Evolutionary conservation across 2,329 filamentous ascomycete genomes (phyloP).

Genomic region (Microsporum ferrugineum): DNA sequence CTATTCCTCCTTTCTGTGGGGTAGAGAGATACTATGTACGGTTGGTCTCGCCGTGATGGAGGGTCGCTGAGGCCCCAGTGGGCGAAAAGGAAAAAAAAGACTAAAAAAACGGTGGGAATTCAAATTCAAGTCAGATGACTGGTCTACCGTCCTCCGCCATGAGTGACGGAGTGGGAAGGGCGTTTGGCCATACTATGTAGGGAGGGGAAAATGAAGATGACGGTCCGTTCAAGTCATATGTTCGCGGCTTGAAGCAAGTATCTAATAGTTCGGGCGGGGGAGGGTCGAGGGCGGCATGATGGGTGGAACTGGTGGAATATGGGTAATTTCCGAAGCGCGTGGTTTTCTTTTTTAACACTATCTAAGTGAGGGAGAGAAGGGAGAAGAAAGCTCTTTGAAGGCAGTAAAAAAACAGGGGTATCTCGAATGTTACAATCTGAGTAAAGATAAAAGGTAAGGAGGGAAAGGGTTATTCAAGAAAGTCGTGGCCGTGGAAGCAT

Average conservation of each 20-base stretch:
- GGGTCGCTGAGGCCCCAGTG: background rate
- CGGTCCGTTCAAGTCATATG: background rate
- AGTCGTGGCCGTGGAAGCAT: background rate
- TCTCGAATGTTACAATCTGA: conserved; percentile 2
- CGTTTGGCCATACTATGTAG: background rate
- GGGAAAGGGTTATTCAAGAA: background rate
- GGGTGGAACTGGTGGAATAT: background rate
- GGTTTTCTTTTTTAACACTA: background rate
- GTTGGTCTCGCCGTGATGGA: conserved; percentile 1
- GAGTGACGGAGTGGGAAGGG: too few species aligned
- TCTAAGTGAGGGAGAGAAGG: background rate
- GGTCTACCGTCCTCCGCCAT: background rate
- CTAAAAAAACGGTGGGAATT: background rate
- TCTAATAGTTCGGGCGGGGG: background rate
- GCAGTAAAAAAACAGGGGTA: background rate
- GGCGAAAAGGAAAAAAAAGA: too few species aligned
- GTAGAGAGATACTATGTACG: background rate
- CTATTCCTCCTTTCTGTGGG: background rate
- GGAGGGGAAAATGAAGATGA: background rate
- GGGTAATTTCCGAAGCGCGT: background rate
- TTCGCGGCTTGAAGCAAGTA: background rate
- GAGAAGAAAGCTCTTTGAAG: background rate
- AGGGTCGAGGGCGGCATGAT: background rate
- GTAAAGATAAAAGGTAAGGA: background rate
- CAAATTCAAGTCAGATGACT: background rate